phyloP scores from a whole-genome alignment of 129 eudicot genomes.

The Centrapalus pauciflorus region DNA sequence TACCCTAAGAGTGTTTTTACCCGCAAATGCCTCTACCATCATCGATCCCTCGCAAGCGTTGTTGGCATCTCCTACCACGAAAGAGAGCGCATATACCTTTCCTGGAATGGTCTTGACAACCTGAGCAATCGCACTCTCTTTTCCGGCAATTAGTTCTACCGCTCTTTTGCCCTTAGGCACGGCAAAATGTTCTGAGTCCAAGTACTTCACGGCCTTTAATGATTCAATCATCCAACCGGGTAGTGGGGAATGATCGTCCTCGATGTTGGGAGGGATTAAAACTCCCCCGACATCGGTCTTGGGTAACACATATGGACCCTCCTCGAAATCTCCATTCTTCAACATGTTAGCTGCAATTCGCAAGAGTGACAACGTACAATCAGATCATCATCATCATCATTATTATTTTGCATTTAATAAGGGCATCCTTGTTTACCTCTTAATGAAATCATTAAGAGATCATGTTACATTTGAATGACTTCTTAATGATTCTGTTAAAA shows the following conservation, averaged over 20 bases:
- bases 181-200: slow-evolving; percentile 59
- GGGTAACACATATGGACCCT: slow-evolving; percentile 87
- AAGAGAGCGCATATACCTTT: slow-evolving; percentile 51
- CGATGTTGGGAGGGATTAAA: slow-evolving; percentile 80
- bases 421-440: too few species aligned
- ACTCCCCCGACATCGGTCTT: slow-evolving; percentile 63
- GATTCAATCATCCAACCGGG: slow-evolving; percentile 96
- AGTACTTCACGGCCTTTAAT: slow-evolving; percentile 79
- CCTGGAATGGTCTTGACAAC: slow-evolving; percentile 63
- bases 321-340: slow-evolving; percentile 86
- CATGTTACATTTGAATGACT: too few species aligned
- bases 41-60: slow-evolving; percentile 71
- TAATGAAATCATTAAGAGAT: too few species aligned
- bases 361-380: background rate
- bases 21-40: slow-evolving; percentile 78
- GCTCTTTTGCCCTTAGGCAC: slow-evolving; percentile 91
- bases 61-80: slow-evolving; percentile 73
- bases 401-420: too few species aligned
- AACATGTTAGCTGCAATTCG: slow-evolving; percentile 56
- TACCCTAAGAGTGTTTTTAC: slow-evolving; percentile 36
- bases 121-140: slow-evolving; percentile 85
- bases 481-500: too few species aligned
- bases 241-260: slow-evolving; percentile 84
- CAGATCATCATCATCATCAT: background rate
- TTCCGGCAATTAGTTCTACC: slow-evolving; percentile 74